Base-by-base conservation (phyloP, 805 yeast genomes). In the Ogataea paradorogensis region DNA sequence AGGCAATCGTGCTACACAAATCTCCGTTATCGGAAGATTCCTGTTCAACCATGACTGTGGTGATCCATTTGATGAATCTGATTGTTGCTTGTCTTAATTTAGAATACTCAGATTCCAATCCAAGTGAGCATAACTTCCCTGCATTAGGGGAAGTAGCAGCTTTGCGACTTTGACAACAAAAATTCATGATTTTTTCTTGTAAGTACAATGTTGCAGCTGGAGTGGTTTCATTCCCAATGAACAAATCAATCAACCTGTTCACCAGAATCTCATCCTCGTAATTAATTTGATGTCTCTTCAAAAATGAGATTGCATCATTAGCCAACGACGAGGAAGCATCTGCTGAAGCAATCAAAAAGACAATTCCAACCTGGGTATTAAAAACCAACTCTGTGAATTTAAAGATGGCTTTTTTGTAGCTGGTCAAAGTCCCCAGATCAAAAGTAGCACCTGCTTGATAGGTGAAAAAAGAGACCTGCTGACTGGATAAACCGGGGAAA, bases 391-490 rank as follows among this genome's bases (percentile, higher is more conserved):
- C 62, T 44, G 66, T 35, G 56, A 82, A 61, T 50, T 69, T 50
- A 45, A 74, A 33, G 1, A 76, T 63, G 9, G 71, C 66, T 5
- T 41, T 46, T 44, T 73, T 78, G 34, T 64, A 68, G 5, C 42
- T 50, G 1, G 62, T 47, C 29, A 86, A 58, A 14, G 73, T 77
- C 0, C 69, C 69, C 5, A 66, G 63, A 38, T 74, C 74, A 52
- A 75, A 80, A 0, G 74, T 59, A 0, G 80, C 74, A 20, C 90
- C 91, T 2, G 91, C 87, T 46, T 76, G 76, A 38, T 70, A 71
- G 0, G 87, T 82, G 50, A 87, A 76, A 50, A 82, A 86, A 1
- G 74, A 57, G 14, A 75, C 71, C 29, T 83, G 88, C 0, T 56
- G 55, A 0, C 68, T 58, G 10, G 81, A 66, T 36, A 89, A 61